Evolutionary conservation across 345 rosid species (phyloP), one percentile per base, ranked within the genome.

Genomic region (Eucalyptus marginata): DNA sequence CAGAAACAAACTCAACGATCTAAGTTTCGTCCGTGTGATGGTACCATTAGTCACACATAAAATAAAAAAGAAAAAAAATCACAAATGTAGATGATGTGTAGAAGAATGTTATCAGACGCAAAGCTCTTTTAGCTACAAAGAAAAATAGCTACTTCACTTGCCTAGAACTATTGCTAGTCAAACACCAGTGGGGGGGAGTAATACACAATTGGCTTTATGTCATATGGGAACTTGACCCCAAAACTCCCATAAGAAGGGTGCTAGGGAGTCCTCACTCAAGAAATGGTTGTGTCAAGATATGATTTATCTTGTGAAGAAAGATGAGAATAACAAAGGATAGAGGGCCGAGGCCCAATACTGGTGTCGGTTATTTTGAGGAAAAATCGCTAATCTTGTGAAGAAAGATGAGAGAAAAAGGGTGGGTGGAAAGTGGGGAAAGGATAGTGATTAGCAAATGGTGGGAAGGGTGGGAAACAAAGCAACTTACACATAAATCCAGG

Each of bases 131-230:
- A 64, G 71, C 71, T 7, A 51, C 3, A 10, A 59, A 59, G 29
- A 62, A 6, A 29, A 29, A 7, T 29, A 64, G 71, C 33, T 13
- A 64, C 10, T 29, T 31, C 79, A 66, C 12, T 31, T 16, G 43
- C 79, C 79, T 10, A 33, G 43, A 24, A 17, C 12, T 3, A 4
- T n/a, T 36, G 5, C 76, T 13, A 62, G 2, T 31, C 79, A 31
- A 31, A 66, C 22, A 31, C 79, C 31, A 68, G 79, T 36, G 40
- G 40, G 4, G 40, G 40, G 40, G 40, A 36, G 40, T 68, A 68
- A 31, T 68, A 4, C 44, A 64, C 33, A 88, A 96, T 96, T 88
- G 96, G 98, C 31, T 95, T 93, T 2, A 95, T 95, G 76, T 95
- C 76, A 86, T 51, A 52, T 62, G 31, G 71, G 36, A 62, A 64